Conservation (phyloP, 2,329 filamentous ascomycete genomes). For the Aspergillus udagawae region DNA sequence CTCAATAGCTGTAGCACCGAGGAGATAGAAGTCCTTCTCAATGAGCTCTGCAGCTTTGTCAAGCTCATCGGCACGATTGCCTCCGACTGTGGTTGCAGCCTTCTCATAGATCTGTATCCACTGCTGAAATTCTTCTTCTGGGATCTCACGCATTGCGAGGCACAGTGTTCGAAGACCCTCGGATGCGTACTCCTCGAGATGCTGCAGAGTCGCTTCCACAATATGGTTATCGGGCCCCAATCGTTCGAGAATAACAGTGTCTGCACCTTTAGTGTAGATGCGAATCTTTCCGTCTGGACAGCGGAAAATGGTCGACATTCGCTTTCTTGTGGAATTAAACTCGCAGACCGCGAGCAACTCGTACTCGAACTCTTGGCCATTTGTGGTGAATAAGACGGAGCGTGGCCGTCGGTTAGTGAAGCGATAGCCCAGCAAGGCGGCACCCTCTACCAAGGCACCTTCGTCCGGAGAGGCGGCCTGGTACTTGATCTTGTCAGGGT, state of each 20-base stretch:
- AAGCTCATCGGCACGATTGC: conserved; percentile 87
- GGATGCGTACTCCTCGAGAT: conserved; percentile 97
- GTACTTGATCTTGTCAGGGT: conserved; percentile 82
- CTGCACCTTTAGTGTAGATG: conserved; percentile 92
- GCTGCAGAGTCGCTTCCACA: conserved; percentile 83
- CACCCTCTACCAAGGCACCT: conserved; percentile 92
- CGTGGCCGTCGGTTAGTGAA: conserved; percentile 88
- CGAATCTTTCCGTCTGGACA: conserved; percentile 94
- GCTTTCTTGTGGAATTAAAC: conserved; percentile 95
- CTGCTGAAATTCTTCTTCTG: conserved; percentile 81
- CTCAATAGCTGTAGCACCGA: conserved; percentile 95
- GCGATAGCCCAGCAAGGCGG: conserved; percentile 76
- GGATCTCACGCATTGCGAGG: conserved; percentile 86
- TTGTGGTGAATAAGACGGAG: conserved; percentile 76
- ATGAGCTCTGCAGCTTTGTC: conserved; percentile 97
- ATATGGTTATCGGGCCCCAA: conserved; percentile 78
- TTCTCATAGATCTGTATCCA: conserved; percentile 85
- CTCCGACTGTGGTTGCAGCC: conserved; percentile 83
- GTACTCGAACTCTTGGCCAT: conserved; percentile 72
- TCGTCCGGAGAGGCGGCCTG: conserved; percentile 97
- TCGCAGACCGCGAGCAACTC: conserved; percentile 95
- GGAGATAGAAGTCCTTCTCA: conserved; percentile 83
- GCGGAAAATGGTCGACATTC: conserved; percentile 96
- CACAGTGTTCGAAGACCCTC: conserved; percentile 94
- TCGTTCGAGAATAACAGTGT: conserved; percentile 94